Base-by-base conservation (phyloP, 1,139 yeast genomes). In the Hyphopichia buzzinii region DNA sequence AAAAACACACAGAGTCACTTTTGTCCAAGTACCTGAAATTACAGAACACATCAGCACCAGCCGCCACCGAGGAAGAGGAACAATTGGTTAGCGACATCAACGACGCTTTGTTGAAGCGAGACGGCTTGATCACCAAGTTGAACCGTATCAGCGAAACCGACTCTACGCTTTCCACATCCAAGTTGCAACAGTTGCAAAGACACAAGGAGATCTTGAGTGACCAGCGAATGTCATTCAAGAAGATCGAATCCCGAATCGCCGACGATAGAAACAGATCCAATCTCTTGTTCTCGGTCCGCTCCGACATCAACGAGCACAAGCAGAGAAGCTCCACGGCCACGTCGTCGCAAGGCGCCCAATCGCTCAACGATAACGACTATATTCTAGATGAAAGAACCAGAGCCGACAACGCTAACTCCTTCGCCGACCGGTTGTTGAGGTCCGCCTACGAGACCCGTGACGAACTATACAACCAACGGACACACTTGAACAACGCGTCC, bases 391-490 rank as follows among this genome's bases (percentile, higher is more conserved):
- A 92, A 59, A 63, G 88, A 12, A 69, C 75, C 26, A 69, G 96
- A 36, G 84, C 84, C 17, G 88, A 86, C 47, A 72, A 72, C 38
- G 81, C 94, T 30, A 83, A 88, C 55, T 72, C 74, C 31, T 68
- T 89, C 43, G 87, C 96, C 6, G 97, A 92, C 54, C 65, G 85
- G 34, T 67, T 92, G 39, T 70, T 92, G 27, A 77, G 79, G 17
- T 94, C 85, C 55, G 98, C 97, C 0, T 84, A 80, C 60, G 85
- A 84, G 47, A 89, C 98, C 0, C 70, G 97, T 43, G 97, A 92
- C 44, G 95, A 86, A 53, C 74, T 92, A 38, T 50, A 75, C 37
- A 71, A 81, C 35, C 98, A 92, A 62, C 71, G 95, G 39, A 74
- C 74, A 30, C 61, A 76, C 11, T 65, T 92, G 36, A 69, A 72